A percentile compares a stretch with the other conserved stretches of the same genome.
Evolutionary conservation across 352 stramenopile genomes (phyloP).

Genomic region (Phytophthora fragariae): DNA sequence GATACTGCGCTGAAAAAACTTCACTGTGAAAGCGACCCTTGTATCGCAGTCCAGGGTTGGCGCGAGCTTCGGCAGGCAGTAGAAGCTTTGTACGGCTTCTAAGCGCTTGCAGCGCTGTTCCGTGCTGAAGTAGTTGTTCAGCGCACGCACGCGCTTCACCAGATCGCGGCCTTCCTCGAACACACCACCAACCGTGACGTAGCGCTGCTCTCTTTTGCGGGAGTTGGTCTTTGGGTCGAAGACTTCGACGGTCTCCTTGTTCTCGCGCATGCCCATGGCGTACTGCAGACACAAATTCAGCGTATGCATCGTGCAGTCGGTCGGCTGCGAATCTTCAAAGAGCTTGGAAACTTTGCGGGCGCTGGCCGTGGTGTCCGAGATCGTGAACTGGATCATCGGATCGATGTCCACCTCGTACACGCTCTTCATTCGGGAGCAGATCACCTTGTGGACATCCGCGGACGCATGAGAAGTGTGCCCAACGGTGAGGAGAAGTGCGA

Average conservation of each 20-base stretch:
- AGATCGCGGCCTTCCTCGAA: background rate
- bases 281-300: conserved; percentile 4
- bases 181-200: too few species aligned
- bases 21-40: conserved; percentile 14
- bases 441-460: conserved; percentile 1
- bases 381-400: background rate
- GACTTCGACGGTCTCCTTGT: conserved; percentile 1
- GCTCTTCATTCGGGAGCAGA: background rate
- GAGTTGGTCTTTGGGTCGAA: background rate
- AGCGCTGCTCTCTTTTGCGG: background rate
- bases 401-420: conserved; percentile 3
- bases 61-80: background rate
- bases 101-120: background rate
- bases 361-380: background rate
- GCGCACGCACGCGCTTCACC: background rate
- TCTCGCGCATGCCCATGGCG: conserved; percentile 3
- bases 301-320: conserved; percentile 8
- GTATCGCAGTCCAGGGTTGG: conserved; percentile 16
- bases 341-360: conserved; percentile 7
- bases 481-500: conserved; percentile 16
- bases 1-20: background rate
- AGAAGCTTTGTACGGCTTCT: background rate
- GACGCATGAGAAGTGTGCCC: background rate
- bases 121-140: conserved; percentile 10
- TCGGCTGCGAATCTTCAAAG: conserved; percentile 4